Evolutionary conservation across 2,329 filamentous ascomycete genomes (phyloP), one percentile per base, ranked within the genome.

Genomic region (Cladosporium sp.): DNA sequence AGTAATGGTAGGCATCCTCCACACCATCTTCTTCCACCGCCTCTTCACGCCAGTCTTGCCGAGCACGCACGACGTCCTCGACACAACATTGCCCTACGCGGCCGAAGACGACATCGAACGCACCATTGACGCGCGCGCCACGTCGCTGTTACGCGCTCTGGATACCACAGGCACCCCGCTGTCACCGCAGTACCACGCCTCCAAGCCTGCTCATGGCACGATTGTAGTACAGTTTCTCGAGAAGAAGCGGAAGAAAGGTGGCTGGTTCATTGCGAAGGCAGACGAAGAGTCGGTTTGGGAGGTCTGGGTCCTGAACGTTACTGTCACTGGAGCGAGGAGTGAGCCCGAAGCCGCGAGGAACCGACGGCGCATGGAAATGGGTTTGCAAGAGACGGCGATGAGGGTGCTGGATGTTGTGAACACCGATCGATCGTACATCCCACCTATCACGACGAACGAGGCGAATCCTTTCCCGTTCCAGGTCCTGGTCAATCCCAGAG

Each of bases 391-490:
- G 41, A 60, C 44, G 8, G 64, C 58, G 6, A 60, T 59, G 64
- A 59, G 44, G 32, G 57, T 65, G 3, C 34, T 65, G 44, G 55
- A 55, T 15, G 55, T 59, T 5, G 64, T 65, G 11, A 60, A 60
- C 32, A 32, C 30, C 11, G 57, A 60, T 79, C 96, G 96, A 78
- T 92, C 96, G 74, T 95, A 98, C 78, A 98, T 99, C 71, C 95
- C 95, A 1, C 95, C 94, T 60, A 98, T 98, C 73, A 97, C 93
- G 10, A 95, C 93, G 26, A 93, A 89, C 75, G 92, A 94, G 69
- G 84, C 91, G 58, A 98, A 98, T 77, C 94, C 95, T 0, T 99
- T 98, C 75, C 94, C 94, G 0, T 98, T 96, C 79, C 90, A 93
- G 78, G 96, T 98, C 75, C 86, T 90, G 68, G 88, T 98, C 67